phyloP scores from a whole-genome alignment of 352 stramenopile genomes.

The Phytophthora fragariae region DNA sequence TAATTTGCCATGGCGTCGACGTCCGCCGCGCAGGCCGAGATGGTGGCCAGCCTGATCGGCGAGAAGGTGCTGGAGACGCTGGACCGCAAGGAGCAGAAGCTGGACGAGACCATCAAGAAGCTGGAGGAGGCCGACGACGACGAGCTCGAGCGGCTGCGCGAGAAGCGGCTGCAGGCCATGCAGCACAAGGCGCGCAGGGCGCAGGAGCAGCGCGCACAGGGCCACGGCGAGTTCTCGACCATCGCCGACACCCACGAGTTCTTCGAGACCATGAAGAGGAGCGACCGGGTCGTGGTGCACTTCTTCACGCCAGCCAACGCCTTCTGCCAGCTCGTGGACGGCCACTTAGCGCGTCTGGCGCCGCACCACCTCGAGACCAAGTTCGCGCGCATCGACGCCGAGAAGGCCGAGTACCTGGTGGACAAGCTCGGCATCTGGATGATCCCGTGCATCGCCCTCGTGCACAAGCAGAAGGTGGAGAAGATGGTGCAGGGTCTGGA shows the following conservation, averaged over 20 bases:
- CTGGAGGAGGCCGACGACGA: constrained; percentile 90
- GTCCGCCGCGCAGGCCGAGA: constrained; percentile 72
- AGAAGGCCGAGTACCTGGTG: constrained; percentile 97
- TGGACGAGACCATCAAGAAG: constrained; percentile 87
- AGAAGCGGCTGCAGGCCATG: constrained; percentile 81
- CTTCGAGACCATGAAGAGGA: constrained; percentile 95
- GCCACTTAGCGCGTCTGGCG: constrained; percentile 92
- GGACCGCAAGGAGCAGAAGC: constrained; percentile 82
- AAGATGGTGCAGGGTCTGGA: constrained; percentile 97
- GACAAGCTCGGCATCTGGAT: constrained; percentile 96
- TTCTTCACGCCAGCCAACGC: constrained; percentile 95
- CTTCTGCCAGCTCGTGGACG: constrained; percentile 95
- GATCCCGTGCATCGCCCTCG: constrained; percentile 96
- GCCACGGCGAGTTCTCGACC: constrained; percentile 90
- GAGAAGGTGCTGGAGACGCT: constrained; percentile 90
- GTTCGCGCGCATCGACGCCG: constrained; percentile 97
- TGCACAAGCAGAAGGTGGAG: constrained; percentile 94
- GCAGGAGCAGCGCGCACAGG: constrained; percentile 80
- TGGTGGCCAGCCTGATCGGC: constrained; percentile 82
- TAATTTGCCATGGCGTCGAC: constrained; percentile 51
- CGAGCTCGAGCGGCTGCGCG: constrained; percentile 88
- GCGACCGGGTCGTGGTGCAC: constrained; percentile 93
- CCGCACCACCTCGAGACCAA: constrained; percentile 94
- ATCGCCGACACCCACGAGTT: constrained; percentile 95
- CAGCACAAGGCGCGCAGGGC: constrained; percentile 71